phyloP scores from a whole-genome alignment of 2,329 filamentous ascomycete genomes.

The Tympanopsis confertula region DNA sequence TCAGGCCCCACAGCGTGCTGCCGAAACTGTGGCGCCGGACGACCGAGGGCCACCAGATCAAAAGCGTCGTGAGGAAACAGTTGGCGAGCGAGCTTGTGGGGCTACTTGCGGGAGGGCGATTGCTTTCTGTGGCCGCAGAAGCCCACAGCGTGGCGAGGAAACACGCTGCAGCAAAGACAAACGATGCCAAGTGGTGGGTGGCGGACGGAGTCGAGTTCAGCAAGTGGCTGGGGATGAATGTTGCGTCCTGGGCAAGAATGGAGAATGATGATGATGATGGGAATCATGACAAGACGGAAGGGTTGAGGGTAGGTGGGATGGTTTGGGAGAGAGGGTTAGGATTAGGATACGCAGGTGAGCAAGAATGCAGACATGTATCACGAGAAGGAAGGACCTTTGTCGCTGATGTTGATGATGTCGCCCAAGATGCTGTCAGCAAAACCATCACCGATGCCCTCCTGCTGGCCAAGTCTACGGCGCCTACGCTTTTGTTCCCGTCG shows the following conservation, averaged over 20 bases:
- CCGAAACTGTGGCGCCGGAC: slow-evolving; percentile 25
- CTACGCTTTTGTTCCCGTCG: no score
- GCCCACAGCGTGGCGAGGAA: slow-evolving; percentile 36
- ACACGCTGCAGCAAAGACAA: slow-evolving; percentile 14
- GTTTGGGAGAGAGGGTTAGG: slow-evolving; percentile 6
- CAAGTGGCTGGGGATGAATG: slow-evolving; percentile 59
- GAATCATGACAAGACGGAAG: slow-evolving; percentile 24
- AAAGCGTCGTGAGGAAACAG: slow-evolving; percentile 14
- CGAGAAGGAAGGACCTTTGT: no score
- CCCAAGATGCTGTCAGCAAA: no score
- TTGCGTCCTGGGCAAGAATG: slow-evolving; percentile 31
- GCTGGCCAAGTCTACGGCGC: no score
- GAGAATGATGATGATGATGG: slow-evolving; percentile 16
- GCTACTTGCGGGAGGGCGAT: slow-evolving; percentile 33
- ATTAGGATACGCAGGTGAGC: no score
- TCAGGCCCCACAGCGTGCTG: slow-evolving; percentile 24
- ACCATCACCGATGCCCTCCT: no score
- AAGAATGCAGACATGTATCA: no score
- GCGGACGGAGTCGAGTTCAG: slow-evolving; percentile 53
- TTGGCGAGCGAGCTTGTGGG: slow-evolving; percentile 30
- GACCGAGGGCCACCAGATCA: slow-evolving; percentile 5
- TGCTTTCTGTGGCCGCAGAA: slow-evolving; percentile 39
- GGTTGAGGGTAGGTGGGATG: slow-evolving; percentile 9
- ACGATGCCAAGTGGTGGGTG: slow-evolving; percentile 39
- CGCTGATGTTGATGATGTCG: no score